Conservation (phyloP, 441 rosid genomes). For the Croton setiger region DNA sequence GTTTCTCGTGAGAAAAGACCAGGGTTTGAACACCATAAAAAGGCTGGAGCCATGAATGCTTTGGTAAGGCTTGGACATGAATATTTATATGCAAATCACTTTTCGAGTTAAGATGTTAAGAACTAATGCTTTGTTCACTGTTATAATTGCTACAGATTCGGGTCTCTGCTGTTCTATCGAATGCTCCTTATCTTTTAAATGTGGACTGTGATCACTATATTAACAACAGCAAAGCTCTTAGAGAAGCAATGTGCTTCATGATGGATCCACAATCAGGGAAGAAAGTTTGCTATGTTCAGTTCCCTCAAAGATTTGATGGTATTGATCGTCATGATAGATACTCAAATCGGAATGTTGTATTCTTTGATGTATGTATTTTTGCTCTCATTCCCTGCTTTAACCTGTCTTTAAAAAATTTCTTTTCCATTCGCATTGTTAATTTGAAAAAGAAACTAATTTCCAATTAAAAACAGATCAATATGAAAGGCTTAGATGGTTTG, state of each 20-base stretch:
- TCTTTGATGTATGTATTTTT: constrained; percentile 72
- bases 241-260: constrained; percentile 99
- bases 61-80: constrained; percentile 38
- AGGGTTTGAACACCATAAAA: constrained; percentile 95
- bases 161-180: constrained; percentile 87
- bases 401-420: neutral
- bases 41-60: constrained; percentile 98
- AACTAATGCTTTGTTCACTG: constrained; percentile 6
- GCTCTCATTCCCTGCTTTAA: neutral
- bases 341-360: constrained; percentile 92
- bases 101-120: neutral
- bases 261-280: constrained; percentile 93
- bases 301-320: constrained; percentile 97
- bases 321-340: constrained; percentile 89
- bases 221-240: constrained; percentile 93
- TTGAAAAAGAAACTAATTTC: constrained; percentile 13
- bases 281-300: constrained; percentile 91
- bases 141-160: constrained; percentile 53
- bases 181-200: constrained; percentile 87
- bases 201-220: constrained; percentile 97
- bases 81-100: neutral
- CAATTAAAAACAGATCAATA: constrained; percentile 68
- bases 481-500: constrained; percentile 96
- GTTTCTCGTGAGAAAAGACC: constrained; percentile 99
- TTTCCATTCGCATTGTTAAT: neutral